A percentile compares a stretch with the other conserved stretches of the same genome.
These are phyloP conservation scores for Agroathelia rolfsii DNA, from an alignment of 1,284 basidiomycete species.

Conservation along the genomic window DNA sequence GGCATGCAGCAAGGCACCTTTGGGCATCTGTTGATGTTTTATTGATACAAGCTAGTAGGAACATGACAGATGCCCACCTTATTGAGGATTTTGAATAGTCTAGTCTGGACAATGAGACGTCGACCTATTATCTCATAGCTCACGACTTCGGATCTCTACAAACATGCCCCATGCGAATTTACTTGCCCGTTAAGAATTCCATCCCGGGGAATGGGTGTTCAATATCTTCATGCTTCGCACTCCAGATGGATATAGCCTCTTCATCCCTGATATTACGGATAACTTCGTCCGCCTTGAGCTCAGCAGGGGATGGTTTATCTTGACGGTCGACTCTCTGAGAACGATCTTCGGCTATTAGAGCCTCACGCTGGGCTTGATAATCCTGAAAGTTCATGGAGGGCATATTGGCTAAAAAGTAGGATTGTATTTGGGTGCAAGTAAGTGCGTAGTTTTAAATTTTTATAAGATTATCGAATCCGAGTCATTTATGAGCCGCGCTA, in stretches of 20 bases:
- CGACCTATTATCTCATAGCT: conserved; percentile 34
- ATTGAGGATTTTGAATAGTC: conserved; percentile 46
- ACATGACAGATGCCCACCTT: conserved; percentile 29
- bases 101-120: conserved; percentile 45
- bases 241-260: conserved; percentile 54
- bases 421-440: not conserved
- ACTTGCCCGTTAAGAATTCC: conserved; percentile 68
- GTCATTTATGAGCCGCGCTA: not conserved
- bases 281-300: conserved; percentile 44
- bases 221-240: conserved; percentile 36
- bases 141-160: conserved; percentile 2
- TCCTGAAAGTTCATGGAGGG: conserved; percentile 19
- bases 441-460: not conserved
- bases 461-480: not conserved
- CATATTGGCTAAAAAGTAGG: conserved; percentile 11
- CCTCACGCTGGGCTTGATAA: conserved; percentile 32
- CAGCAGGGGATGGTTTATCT: conserved; percentile 24
- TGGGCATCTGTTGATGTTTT: conserved; percentile 49
- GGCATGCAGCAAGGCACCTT: conserved; percentile 61
- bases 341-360: conserved; percentile 42
- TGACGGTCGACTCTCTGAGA: conserved; percentile 30
- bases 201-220: conserved; percentile 64
- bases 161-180: conserved; percentile 6
- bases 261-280: conserved; percentile 39
- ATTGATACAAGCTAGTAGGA: conserved; percentile 5